These are phyloP conservation scores for Flueggea neowawraea DNA, from an alignment of 441 rosid species.

Conservation along the genomic window DNA sequence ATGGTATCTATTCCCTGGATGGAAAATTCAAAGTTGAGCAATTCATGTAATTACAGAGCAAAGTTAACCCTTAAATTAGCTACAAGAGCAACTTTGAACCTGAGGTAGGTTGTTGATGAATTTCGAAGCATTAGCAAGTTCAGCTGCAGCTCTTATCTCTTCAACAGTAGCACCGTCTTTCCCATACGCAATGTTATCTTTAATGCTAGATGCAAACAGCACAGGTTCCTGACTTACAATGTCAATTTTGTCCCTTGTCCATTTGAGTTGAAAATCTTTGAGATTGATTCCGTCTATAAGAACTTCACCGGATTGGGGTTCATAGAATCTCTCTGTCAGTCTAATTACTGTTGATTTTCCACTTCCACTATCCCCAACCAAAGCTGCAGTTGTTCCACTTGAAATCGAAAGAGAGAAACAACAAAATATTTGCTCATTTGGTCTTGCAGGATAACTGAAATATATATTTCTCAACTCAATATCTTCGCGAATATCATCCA, in stretches of 20 bases:
- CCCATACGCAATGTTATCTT: conserved; percentile 58
- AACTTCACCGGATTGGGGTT: conserved; percentile 59
- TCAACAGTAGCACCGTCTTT: conserved; percentile 56
- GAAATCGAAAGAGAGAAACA: conserved; percentile 54
- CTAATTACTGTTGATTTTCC: conserved; percentile 67
- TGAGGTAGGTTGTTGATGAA: conserved; percentile 62
- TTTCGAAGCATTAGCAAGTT: conserved; percentile 59
- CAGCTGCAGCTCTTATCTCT: conserved; percentile 56
- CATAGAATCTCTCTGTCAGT: conserved; percentile 63
- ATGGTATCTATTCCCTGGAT: conserved; percentile 59
- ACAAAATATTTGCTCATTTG: conserved; percentile 49
- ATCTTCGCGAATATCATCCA: conserved; percentile 46
- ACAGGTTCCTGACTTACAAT: conserved; percentile 75
- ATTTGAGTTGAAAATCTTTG: conserved; percentile 52
- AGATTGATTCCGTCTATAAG: conserved; percentile 54
- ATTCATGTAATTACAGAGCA: neutral
- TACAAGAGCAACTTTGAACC: conserved; percentile 17
- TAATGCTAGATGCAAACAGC: conserved; percentile 48
- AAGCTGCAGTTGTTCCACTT: conserved; percentile 49
- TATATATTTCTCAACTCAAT: conserved; percentile 45
- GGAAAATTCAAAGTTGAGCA: neutral
- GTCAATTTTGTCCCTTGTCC: conserved; percentile 64
- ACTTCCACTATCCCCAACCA: conserved; percentile 74
- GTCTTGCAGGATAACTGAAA: conserved; percentile 59
- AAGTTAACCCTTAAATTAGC: no score